Percentiles rank a stretch among this genome's conserved stretches.
phyloP scores from a whole-genome alignment of 768 basidiomycete genomes.

The Hericium coralloides region DNA sequence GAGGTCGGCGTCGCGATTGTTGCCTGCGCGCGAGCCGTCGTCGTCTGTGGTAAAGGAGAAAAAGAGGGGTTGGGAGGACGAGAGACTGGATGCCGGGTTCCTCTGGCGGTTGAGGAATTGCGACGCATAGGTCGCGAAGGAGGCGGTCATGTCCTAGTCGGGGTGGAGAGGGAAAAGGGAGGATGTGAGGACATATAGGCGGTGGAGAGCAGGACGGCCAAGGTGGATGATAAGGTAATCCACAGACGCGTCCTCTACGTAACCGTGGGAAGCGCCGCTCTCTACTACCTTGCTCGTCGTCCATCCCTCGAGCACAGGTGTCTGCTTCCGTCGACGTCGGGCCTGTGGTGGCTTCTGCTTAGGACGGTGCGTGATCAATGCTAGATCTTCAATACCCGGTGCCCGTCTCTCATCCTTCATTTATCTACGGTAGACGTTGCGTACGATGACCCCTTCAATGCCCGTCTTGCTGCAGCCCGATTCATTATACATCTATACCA shows the following conservation, averaged over 20 bases:
- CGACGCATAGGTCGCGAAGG: conserved; percentile 77
- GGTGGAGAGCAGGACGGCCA: neutral
- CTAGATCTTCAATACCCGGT: too few relatives aligned
- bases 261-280: neutral
- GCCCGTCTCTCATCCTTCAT: too few relatives aligned
- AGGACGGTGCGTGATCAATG: too few relatives aligned
- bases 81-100: conserved; percentile 36
- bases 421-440: too few relatives aligned
- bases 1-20: conserved; percentile 39
- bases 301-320: too few relatives aligned
- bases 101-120: conserved; percentile 65
- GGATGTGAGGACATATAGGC: neutral
- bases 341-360: too few relatives aligned
- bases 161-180: neutral
- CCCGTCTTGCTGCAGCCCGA: too few relatives aligned
- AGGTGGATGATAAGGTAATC: neutral
- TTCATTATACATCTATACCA: too few relatives aligned
- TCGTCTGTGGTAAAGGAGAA: conserved; percentile 82
- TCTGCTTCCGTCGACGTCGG: too few relatives aligned
- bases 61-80: conserved; percentile 72
- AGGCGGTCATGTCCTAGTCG: conserved; percentile 40
- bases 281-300: too few relatives aligned
- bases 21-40: conserved; percentile 41
- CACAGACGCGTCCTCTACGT: neutral
- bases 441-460: too few relatives aligned